These are phyloP conservation scores for Ramalina peruviana DNA, from an alignment of 495 filamentous ascomycete species.

Conservation along the genomic window DNA sequence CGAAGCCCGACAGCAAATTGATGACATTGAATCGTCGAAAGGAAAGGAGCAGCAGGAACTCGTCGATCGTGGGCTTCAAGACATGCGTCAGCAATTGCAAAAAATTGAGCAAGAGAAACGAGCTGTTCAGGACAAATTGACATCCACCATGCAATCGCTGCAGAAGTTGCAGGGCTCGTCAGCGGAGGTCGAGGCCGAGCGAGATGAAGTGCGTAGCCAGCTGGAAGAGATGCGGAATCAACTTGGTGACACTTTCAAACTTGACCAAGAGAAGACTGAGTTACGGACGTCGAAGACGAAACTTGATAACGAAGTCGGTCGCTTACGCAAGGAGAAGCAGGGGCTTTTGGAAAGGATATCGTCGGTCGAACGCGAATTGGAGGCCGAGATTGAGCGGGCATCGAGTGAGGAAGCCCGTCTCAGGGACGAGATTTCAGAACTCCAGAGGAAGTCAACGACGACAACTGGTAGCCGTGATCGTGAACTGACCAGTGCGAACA, in stretches of 20 bases:
- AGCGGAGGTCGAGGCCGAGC: slow-evolving; percentile 44
- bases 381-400: slow-evolving; percentile 39
- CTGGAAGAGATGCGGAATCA: slow-evolving; percentile 35
- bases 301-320: slow-evolving; percentile 43
- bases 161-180: slow-evolving; percentile 39
- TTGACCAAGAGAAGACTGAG: slow-evolving; percentile 49
- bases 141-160: slow-evolving; percentile 45
- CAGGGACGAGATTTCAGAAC: slow-evolving; percentile 41
- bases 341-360: slow-evolving; percentile 34
- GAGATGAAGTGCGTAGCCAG: slow-evolving; percentile 48
- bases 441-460: slow-evolving; percentile 33
- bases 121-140: slow-evolving; percentile 47
- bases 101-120: slow-evolving; percentile 44
- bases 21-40: slow-evolving; percentile 11
- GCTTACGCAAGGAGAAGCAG: slow-evolving; percentile 43
- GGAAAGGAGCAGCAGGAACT: background rate
- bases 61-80: slow-evolving; percentile 16
- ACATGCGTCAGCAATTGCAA: slow-evolving; percentile 34
- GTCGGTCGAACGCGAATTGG: slow-evolving; percentile 40
- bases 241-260: slow-evolving; percentile 37
- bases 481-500: slow-evolving; percentile 35
- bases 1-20: slow-evolving; percentile 19
- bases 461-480: slow-evolving; percentile 33
- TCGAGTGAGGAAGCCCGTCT: slow-evolving; percentile 42
- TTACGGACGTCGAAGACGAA: slow-evolving; percentile 44